Conservation (phyloP, 2,329 filamentous ascomycete species). For the Pleomassaria siparia region DNA sequence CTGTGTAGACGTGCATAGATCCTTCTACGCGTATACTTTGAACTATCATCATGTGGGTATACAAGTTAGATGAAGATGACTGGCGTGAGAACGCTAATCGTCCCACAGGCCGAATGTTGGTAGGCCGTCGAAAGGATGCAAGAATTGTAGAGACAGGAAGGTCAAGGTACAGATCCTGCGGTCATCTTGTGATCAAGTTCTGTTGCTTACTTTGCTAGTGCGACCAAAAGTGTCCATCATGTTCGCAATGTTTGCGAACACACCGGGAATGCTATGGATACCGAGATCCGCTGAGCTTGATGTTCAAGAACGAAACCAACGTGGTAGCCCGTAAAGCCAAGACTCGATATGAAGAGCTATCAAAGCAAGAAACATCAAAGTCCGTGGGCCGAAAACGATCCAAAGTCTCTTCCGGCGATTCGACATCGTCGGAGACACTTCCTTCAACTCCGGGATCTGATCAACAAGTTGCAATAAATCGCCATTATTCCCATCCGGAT, state of each 20-base stretch:
- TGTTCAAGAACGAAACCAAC: slow-evolving; percentile 19
- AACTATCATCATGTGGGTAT: not conserved
- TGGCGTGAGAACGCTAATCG: not conserved
- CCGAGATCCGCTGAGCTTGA: slow-evolving; percentile 29
- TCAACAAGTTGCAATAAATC: not conserved
- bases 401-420: too few relatives aligned
- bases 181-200: not conserved
- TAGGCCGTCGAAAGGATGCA: slow-evolving; percentile 34
- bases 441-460: not conserved
- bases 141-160: slow-evolving; percentile 33
- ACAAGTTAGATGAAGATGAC: not conserved
- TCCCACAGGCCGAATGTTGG: slow-evolving; percentile 32
- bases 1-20: too few relatives aligned
- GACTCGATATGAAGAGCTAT: slow-evolving; percentile 23
- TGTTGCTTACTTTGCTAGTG: slow-evolving; percentile 20
- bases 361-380: slow-evolving; percentile 12
- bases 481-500: not conserved
- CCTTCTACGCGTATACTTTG: too few relatives aligned
- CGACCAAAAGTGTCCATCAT: slow-evolving; percentile 36
- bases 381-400: not conserved
- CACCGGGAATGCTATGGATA: slow-evolving; percentile 34
- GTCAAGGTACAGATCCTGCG: slow-evolving; percentile 24
- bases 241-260: slow-evolving; percentile 33
- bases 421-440: too few relatives aligned
- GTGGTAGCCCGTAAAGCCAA: slow-evolving; percentile 11